A percentile compares a stretch with the other conserved stretches of the same genome.
Evolutionary conservation across 2,329 filamentous ascomycete genomes (phyloP).

Genomic region (Calonectria fujianensis): DNA sequence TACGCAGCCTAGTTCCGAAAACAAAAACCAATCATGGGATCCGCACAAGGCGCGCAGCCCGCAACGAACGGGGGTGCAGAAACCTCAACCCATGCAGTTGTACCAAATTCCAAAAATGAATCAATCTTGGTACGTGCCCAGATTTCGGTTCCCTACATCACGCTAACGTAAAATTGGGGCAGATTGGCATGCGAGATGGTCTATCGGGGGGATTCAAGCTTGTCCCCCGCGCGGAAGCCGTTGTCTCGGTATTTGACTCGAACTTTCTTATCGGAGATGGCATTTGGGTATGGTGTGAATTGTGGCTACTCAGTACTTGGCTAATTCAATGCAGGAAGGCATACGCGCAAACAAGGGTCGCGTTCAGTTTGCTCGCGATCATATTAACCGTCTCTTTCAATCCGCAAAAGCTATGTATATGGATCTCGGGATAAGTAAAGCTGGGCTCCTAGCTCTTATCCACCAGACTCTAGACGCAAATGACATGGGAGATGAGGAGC

Average conservation of each 20-base stretch:
- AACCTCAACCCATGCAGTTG: slow-evolving; percentile 46
- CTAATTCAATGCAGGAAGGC: slow-evolving; percentile 46
- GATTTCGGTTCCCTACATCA: not conserved
- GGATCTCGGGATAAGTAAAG: slow-evolving; percentile 54
- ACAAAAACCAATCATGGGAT: not conserved
- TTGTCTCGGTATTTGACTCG: slow-evolving; percentile 56
- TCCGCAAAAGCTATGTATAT: slow-evolving; percentile 57
- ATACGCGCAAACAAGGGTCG: slow-evolving; percentile 52
- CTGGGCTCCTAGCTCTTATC: slow-evolving; percentile 49
- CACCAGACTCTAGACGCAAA: slow-evolving; percentile 55
- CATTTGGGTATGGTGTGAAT: slow-evolving; percentile 48
- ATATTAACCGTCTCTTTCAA: slow-evolving; percentile 55
- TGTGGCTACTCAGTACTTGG: rapidly evolving
- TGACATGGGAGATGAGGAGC: slow-evolving; percentile 51
- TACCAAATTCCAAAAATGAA: slow-evolving; percentile 52
- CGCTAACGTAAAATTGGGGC: not conserved
- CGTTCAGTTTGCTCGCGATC: slow-evolving; percentile 54
- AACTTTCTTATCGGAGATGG: slow-evolving; percentile 56
- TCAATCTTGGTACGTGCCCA: slow-evolving; percentile 45
- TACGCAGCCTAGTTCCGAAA: too few relatives aligned
- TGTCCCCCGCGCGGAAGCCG: slow-evolving; percentile 49
- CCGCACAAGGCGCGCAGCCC: not conserved
- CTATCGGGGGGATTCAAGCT: slow-evolving; percentile 51
- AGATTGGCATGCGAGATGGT: slow-evolving; percentile 55
- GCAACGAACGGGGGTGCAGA: not conserved